Percentiles rank a stretch among this genome's conserved stretches.
phyloP scores from a whole-genome alignment of 345 rosid species.

The Ailanthus altissimus region DNA sequence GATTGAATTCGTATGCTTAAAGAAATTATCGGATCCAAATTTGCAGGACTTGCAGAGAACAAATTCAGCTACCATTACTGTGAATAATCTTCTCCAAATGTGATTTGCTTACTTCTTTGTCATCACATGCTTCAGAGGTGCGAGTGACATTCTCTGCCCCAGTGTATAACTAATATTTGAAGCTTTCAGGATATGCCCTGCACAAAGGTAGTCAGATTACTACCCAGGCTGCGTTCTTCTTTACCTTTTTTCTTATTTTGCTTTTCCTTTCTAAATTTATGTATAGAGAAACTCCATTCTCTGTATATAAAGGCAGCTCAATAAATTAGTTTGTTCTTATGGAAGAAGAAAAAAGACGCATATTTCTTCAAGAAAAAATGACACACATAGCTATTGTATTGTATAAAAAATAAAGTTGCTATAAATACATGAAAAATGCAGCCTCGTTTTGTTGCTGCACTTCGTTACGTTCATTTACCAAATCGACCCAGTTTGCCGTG shows the following conservation, averaged over 20 bases:
- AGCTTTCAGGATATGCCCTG: constrained; percentile 24
- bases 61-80: constrained; percentile 84
- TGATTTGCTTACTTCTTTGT: constrained; percentile 28
- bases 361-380: too few relatives aligned
- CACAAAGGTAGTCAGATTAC: constrained; percentile 24
- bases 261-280: constrained; percentile 15
- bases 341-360: constrained; percentile 33
- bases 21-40: constrained; percentile 7
- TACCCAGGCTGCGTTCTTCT: constrained; percentile 20
- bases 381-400: constrained; percentile 27
- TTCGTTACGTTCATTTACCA: constrained; percentile 2
- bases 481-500: background rate
- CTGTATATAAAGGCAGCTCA: constrained; percentile 45
- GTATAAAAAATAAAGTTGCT: constrained; percentile 33
- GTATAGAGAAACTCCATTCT: constrained; percentile 28
- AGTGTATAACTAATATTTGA: constrained; percentile 19
- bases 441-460: constrained; percentile 16
- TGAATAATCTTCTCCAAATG: constrained; percentile 98
- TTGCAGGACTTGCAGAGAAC: constrained; percentile 97
- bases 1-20: background rate
- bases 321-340: constrained; percentile 13
- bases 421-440: constrained; percentile 8
- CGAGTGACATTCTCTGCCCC: background rate
- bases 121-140: background rate
- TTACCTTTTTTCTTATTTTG: background rate